Conservation (phyloP, 495 filamentous ascomycete genomes). For the Choiromyces venosus region DNA sequence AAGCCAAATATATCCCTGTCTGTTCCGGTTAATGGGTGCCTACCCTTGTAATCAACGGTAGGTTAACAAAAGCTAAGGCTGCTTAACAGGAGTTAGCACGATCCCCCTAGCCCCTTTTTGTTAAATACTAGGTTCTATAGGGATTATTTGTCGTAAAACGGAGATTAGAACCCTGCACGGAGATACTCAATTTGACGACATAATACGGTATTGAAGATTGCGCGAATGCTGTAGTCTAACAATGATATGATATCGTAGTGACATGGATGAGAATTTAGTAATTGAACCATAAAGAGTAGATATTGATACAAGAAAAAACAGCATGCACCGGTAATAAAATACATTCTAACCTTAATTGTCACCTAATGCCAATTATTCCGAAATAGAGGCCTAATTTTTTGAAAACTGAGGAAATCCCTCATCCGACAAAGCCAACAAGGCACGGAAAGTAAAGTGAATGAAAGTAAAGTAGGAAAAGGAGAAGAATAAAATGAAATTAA, state of each 20-base stretch:
- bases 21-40: too few relatives aligned
- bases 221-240: not conserved
- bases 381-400: not conserved
- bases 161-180: too few relatives aligned
- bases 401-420: not conserved
- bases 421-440: not conserved
- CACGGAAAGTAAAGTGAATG: not conserved
- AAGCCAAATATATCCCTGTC: too few relatives aligned
- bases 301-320: not conserved
- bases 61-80: too few relatives aligned
- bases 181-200: too few relatives aligned
- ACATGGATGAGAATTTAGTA: not conserved
- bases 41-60: too few relatives aligned
- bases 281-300: not conserved
- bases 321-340: not conserved
- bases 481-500: slow-evolving; percentile 3
- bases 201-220: not conserved
- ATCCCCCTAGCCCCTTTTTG: too few relatives aligned
- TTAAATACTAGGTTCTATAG: too few relatives aligned
- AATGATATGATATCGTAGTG: not conserved
- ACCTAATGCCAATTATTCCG: not conserved
- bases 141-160: too few relatives aligned
- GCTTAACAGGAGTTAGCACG: too few relatives aligned
- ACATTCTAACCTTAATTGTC: not conserved
- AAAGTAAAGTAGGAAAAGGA: not conserved